Conservation (phyloP, 78 protist species). For the Guillardia theta region DNA sequence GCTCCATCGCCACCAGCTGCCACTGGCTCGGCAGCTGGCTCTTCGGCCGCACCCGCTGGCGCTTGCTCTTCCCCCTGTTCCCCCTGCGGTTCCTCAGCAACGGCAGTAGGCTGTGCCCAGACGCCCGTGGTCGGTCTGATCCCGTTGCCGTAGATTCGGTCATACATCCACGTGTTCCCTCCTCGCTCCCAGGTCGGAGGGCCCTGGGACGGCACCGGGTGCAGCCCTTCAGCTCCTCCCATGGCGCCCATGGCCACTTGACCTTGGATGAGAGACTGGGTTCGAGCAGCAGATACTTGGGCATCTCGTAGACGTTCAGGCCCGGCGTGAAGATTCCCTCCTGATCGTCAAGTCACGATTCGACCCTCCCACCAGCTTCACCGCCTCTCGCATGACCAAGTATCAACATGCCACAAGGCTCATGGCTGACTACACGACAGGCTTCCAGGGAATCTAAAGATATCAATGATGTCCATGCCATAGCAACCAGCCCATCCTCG, state of each 20-base stretch:
- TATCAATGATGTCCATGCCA: too few species aligned
- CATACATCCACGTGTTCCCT: not conserved
- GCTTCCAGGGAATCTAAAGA: too few species aligned
- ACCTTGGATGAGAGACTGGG: not conserved
- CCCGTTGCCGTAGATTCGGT: not conserved
- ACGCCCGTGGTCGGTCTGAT: not conserved
- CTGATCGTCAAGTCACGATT: too few species aligned
- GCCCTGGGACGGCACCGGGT: not conserved
- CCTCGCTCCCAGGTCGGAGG: not conserved
- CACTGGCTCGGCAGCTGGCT: not conserved
- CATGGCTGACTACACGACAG: too few species aligned
- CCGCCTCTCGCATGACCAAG: too few species aligned
- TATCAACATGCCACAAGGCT: too few species aligned
- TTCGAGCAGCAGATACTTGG: not conserved
- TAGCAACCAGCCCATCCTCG: too few species aligned
- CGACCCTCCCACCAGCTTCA: too few species aligned
- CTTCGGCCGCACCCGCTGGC: not conserved
- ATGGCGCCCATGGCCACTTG: not conserved
- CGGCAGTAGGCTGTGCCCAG: not conserved
- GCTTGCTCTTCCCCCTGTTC: not conserved
- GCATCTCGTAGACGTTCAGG: not conserved
- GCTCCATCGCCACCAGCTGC: not conserved
- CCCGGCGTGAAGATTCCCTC: slow-evolving; percentile 12
- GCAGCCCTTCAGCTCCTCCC: not conserved
- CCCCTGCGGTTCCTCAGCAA: not conserved